These are phyloP conservation scores for Pseudonitzschia multiseries DNA, from an alignment of 108 stramenopile species.

Conservation along the genomic window DNA sequence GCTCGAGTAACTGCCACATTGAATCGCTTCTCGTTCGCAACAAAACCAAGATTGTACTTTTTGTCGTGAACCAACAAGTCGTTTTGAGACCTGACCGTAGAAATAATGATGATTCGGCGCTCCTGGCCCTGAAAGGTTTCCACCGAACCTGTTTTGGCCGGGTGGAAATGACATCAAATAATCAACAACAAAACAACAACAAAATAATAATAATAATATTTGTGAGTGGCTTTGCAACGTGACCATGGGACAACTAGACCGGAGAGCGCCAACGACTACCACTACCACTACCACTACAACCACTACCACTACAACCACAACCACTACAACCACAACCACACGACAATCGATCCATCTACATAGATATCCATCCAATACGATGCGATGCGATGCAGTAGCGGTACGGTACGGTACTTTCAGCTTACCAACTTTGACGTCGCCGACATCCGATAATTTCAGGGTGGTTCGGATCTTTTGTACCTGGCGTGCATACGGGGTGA, in stretches of 20 bases:
- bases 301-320: no score
- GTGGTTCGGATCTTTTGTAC: slow-evolving; percentile 63
- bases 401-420: neutral
- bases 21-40: slow-evolving; percentile 84
- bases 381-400: no score
- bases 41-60: slow-evolving; percentile 76
- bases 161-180: neutral
- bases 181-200: no score
- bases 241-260: no score
- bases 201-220: no score
- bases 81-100: slow-evolving; percentile 67
- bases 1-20: slow-evolving; percentile 87
- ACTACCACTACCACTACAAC: no score
- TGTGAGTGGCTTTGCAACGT: no score
- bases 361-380: no score
- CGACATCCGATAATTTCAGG: slow-evolving; percentile 23
- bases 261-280: no score
- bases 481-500: slow-evolving; percentile 64
- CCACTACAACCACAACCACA: no score
- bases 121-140: slow-evolving; percentile 91
- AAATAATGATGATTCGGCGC: slow-evolving; percentile 72
- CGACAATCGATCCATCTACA: no score
- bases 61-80: slow-evolving; percentile 52
- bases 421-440: slow-evolving; percentile 69
- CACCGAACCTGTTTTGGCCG: slow-evolving; percentile 38